Evolutionary conservation across 805 yeast genomes (phyloP), one percentile per base, ranked within the genome.

Genomic region (Saturnispora kantuleensis): DNA sequence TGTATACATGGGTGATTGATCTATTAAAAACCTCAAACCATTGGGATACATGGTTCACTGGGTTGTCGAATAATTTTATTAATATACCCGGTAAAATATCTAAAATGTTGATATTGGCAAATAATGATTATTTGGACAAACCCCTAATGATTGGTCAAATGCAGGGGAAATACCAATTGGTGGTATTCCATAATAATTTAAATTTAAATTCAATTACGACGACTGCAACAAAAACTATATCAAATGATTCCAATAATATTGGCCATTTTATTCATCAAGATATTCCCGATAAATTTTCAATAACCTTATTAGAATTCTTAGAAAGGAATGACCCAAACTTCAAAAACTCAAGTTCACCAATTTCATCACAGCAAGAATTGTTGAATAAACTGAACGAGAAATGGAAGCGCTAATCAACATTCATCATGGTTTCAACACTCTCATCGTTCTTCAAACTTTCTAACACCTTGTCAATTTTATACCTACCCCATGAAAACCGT

Each of bases 231-330:
- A 52, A 49, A 8, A 44, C 55, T 10, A 39, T 16, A 21, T 41
- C 47, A 15, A 55, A 47, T 12, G 63, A 62, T 28, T 46, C 58
- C 3, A 63, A 63, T 50, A 82, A 80, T 44, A 69, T 88, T 2
- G 97, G 97, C 1, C 99, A 93, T 64, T 93, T 89, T 54, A 67
- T 94, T n/a, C 98, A 93, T 39, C 98, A 93, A 58, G 99, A 93
- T 60, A 71, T 74, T 6, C 93, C 97, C 0, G 63, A 57, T 3
- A 82, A 81, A 53, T 71, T 84, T 0, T 82, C 89, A 0, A 47
- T 74, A 0, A 73, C 82, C 8, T 52, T 76, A 12, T 33, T 67
- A 38, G 81, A 74, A 30, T 76, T 73, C 51, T 65, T 69, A 11
- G 69, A 70, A 45, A 62, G 80, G 41, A 69, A 69, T 50, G 73